Base-by-base conservation (phyloP, 306 rosid species). In the Malus sieversii region DNA sequence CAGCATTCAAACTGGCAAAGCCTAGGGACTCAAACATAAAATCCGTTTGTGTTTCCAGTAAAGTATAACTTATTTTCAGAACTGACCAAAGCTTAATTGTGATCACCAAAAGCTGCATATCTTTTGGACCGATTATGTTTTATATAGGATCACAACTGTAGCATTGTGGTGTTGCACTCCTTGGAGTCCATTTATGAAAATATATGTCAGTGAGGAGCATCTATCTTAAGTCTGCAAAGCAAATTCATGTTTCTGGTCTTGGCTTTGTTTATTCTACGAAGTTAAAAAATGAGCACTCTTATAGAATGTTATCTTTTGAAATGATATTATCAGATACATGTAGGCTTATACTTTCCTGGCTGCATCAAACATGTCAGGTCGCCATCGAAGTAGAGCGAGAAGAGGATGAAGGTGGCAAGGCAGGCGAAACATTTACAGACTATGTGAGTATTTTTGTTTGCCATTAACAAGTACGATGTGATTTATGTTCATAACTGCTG, bases 371-470 rank as follows among this genome's bases (percentile, higher is more conserved):
- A 66, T 82, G 74, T 82, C 84, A 95, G 99, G 85, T 89, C 79
- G 97, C 97, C 82, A 89, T 92, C 80, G 99, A 95, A 85, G 99
- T 95, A 75, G 99, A 95, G 88, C 87, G 91, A 75, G 99, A 95
- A 77, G 99, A 95, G 82, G 99, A 95, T 83, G 99, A 90, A 90
- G 99, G 97, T 68, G 97, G 99, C 75, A 74, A 73, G 85, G 91
- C 62, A 30, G 99, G 99, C 64, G 99, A 95, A 88, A 95, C 99
- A 22, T 95, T 95, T 89, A 92, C 96, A 25, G 97, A 95, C 82
- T 95, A 95, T 84, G 99, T 95, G 88, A 90, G 99, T 88, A 68
- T 40, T 75, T 79, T 59, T 42, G 67, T 72, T 78, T 69, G 27
- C 45, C 60, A 12, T 29, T 4, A 7, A 27, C 22, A 20, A 62